Evolutionary conservation across 2,329 filamentous ascomycete species (phyloP), one percentile per base, ranked within the genome.

Genomic region (Ophiosphaerella herpotricha): DNA sequence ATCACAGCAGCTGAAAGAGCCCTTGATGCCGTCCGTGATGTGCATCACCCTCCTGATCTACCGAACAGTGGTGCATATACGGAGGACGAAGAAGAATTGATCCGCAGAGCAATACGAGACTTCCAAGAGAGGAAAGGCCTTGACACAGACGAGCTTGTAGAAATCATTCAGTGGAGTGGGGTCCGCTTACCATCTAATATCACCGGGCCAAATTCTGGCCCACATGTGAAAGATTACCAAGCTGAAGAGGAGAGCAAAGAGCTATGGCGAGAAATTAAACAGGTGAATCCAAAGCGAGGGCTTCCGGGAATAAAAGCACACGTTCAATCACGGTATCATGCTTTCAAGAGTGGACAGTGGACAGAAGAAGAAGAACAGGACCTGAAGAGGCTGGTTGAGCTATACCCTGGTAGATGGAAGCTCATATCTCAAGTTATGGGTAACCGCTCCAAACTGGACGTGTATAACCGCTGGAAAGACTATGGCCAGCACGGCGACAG

Each of bases 381-480:
- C 48, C 70, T 89, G 6, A 72, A 64, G 4, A 55, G 74, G 1
- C 68, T 83, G 5, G 77, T 81, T 43, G 72, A 78, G 3, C 54
- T 70, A n/a, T 69, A 81, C 41, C 78, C 79, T 1, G 78, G 76
- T 13, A 82, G 84, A 50, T 91, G 87, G 85, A 78, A 79, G 9
- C 58, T 77, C 24, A 87, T 91, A 55, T 83, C 80, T 0, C 75
- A 78, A n/a, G 57, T 76, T 11, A 60, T 82, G 18, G 80, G 89
- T 55, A 85, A 85, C 54, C 84, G 89, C 5, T 81, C 85, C 34
- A 78, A 82, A 0, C 82, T 85, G 52, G 87, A 90, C 64, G 79
- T 86, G 44, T 82, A 87, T 43, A 87, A 90, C 66, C 84, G 88
- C 3, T 89, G 86, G 77, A 80, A 85, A 34, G 88, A 90, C 60